A percentile compares a stretch with the other conserved stretches of the same genome.
Conservation (phyloP, 805 yeast genomes). For the Yueomyces sinensis region DNA sequence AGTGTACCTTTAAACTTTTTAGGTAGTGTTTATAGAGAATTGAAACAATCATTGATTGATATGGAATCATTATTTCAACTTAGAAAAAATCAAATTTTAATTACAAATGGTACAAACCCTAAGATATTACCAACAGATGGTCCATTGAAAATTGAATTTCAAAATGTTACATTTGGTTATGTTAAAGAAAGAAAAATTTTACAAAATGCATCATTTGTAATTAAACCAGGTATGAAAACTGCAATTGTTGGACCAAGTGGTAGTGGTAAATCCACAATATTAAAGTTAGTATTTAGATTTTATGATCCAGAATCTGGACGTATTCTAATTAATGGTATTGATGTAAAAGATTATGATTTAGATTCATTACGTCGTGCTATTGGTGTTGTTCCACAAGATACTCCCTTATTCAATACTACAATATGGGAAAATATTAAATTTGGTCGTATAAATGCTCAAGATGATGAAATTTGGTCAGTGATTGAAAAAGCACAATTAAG, state of each 20-base stretch:
- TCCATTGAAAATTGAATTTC: conserved; percentile 75
- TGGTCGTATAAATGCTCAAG: conserved; percentile 63
- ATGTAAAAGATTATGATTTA: conserved; percentile 58
- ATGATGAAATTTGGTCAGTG: conserved; percentile 53
- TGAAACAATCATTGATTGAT: conserved; percentile 84
- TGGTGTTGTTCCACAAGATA: conserved; percentile 96
- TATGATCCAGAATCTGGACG: conserved; percentile 74
- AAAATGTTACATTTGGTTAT: conserved; percentile 87
- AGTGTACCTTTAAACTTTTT: conserved; percentile 89
- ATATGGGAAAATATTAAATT: conserved; percentile 78
- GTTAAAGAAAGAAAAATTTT: conserved; percentile 81
- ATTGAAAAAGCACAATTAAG: conserved; percentile 61
- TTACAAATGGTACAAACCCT: conserved; percentile 25
- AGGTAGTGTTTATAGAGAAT: conserved; percentile 90
- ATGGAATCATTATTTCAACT: conserved; percentile 90
- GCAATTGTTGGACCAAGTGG: conserved; percentile 97
- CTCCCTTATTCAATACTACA: conserved; percentile 88
- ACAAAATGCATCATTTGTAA: conserved; percentile 64
- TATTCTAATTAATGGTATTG: conserved; percentile 79
- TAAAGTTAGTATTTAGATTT: conserved; percentile 75
- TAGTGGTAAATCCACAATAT: conserved; percentile 84
- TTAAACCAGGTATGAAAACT: conserved; percentile 83
- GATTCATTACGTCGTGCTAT: conserved; percentile 61
- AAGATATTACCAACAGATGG: conserved; percentile 28
- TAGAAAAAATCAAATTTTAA: conserved; percentile 58